A percentile compares a stretch with the other conserved stretches of the same genome.
These are phyloP conservation scores for Beta corolliflora DNA, from an alignment of 179 eudicot species.

Conservation along the genomic window DNA sequence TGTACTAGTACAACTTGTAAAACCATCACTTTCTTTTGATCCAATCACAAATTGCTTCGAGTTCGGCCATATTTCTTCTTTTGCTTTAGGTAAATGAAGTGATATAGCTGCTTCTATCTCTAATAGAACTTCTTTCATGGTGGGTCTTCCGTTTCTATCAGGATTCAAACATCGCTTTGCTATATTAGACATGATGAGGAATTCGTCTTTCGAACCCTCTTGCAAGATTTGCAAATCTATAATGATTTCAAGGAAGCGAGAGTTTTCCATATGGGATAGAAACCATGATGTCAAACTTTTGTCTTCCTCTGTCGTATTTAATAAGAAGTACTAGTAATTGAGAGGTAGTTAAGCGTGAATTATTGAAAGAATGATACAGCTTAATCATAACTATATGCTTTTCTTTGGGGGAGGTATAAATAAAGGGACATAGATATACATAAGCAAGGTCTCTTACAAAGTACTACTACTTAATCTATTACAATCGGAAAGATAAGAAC, in stretches of 20 bases:
- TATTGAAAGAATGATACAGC: too few relatives aligned
- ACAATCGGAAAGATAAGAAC: too few relatives aligned
- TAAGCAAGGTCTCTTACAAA: too few relatives aligned
- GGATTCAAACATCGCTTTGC: constrained; percentile 38
- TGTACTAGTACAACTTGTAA: neutral
- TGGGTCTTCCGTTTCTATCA: constrained; percentile 44
- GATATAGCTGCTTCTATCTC: constrained; percentile 31
- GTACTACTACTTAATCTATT: too few relatives aligned
- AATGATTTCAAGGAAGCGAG: constrained; percentile 27
- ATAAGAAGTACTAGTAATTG: too few relatives aligned
- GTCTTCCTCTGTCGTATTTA: constrained; percentile 12
- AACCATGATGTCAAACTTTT: constrained; percentile 43
- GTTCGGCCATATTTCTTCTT: neutral
- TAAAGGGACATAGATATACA: too few relatives aligned
- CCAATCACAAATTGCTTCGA: neutral
- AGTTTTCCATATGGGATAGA: constrained; percentile 27
- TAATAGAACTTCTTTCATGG: constrained; percentile 34
- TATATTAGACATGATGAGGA: constrained; percentile 30
- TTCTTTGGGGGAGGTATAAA: too few relatives aligned
- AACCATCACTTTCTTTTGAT: neutral
- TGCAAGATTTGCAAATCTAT: constrained; percentile 36
- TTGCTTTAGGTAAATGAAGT: constrained; percentile 4
- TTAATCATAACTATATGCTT: too few relatives aligned
- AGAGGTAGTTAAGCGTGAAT: too few relatives aligned
- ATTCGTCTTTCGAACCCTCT: constrained; percentile 35